phyloP scores from a whole-genome alignment of 2,329 filamentous ascomycete species.

The Fusarium buxicola region DNA sequence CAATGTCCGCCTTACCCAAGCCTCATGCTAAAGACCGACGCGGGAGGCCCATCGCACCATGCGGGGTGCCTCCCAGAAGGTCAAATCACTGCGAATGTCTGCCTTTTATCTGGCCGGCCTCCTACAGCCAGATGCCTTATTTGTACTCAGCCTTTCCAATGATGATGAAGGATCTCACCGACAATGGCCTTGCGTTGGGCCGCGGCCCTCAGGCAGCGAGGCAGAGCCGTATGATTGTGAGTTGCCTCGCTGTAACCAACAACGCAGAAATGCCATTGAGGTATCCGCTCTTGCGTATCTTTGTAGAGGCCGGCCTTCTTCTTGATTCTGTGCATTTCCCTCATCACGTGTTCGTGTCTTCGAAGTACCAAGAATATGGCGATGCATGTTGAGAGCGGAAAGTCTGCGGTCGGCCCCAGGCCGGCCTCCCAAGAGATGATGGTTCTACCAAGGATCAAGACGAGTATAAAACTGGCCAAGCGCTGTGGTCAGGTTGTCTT shows the following conservation, averaged over 20 bases:
- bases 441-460: background rate
- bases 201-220: constrained; percentile 28
- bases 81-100: background rate
- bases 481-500: background rate
- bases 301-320: background rate
- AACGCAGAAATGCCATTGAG: background rate
- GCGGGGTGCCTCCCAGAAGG: constrained; percentile 21
- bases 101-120: constrained; percentile 10
- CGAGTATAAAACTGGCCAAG: constrained; percentile 3
- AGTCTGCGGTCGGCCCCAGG: constrained; percentile 4
- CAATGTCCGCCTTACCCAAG: constrained; percentile 20
- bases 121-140: constrained; percentile 12
- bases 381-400: background rate
- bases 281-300: background rate
- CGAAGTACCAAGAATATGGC: background rate
- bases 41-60: constrained; percentile 42
- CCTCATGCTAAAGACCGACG: constrained; percentile 26
- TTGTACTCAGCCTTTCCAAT: constrained; percentile 4
- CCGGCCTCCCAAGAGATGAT: constrained; percentile 15
- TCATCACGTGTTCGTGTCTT: background rate
- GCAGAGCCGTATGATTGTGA: constrained; percentile 18
- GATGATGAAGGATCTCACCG: background rate
- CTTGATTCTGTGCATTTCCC: background rate
- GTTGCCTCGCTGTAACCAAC: background rate
- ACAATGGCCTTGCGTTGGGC: constrained; percentile 7